Evolutionary conservation across 257 asterid species (phyloP), one percentile per base, ranked within the genome.

Genomic region (Fraxinus anomala): DNA sequence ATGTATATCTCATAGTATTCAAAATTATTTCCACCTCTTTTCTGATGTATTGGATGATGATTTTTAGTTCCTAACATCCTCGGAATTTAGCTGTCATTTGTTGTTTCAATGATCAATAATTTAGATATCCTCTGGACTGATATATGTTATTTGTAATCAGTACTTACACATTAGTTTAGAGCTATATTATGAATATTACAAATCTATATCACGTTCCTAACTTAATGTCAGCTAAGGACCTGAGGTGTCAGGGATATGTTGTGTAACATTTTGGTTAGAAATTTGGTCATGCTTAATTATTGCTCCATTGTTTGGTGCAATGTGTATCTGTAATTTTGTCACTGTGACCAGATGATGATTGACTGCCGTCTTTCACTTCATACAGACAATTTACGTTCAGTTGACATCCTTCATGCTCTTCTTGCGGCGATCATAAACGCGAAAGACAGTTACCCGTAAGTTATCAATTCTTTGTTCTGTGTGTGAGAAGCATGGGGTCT

Each of bases 401-500:
- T 49, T 74, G 82, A 68, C 10, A 7, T 56, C 24, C 72, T 59
- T 72, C 37, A 39, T 73, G 44, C 28, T 75, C 37, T 6, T 36
- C 67, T 71, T 61, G 76, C 23, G 36, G 39, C 72, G 80, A 16
- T 21, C 70, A 75, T 82, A 71, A 49, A 81, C 84, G 86, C 83
- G n/a, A 81, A 77, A 76, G 66, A 49, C 78, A 75, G 42, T 49
- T 72, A 28, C n/a, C 59, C 31, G 16, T 54, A 80, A 17, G 21
- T 19, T 31, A 39, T 82, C 51, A 39, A 66, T 39, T 82, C 71
- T 67, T 73, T 59, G 70, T 10, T 81, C 30, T 76, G 67, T 34
- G 66, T 78, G 86, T 82, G 86, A 90, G 81, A 76, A 86, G 79
- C 75, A 95, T 95, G 99, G 99, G 99, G 37, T 92, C 99, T 80